Evolutionary conservation across 805 yeast genomes (phyloP), one percentile per base, ranked within the genome.

Genomic region (Wickerhamiella parazyma): DNA sequence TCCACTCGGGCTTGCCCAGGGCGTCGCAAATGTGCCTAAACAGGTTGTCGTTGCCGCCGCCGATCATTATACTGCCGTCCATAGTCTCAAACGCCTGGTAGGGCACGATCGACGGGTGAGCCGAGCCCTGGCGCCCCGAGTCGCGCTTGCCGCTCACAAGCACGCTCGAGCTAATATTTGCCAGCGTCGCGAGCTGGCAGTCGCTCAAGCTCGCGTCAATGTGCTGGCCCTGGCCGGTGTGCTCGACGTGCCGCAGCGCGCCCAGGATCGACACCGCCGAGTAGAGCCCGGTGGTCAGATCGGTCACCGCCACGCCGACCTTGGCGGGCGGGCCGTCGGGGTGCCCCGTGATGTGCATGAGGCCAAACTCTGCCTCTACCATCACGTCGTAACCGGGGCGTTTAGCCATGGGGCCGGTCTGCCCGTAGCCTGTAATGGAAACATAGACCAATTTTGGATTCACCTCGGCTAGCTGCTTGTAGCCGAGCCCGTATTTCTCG

Each of bases 271-370:
- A 55, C 40, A 61, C 58, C 1, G 60, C 59, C 3, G 67, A 61
- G 44, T 65, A 64, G 29, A 65, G 49, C 0, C 69, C 69, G 1
- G 69, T 59, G 14, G 67, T 64, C 38, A 65, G 47, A 45, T 65
- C 69, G n/a, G 66, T 65, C 11, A 65, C 66, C 2, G 69, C 69
- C 6, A 65, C 69, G 4, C 69, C 69, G 6, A 63, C 69, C 47
- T 65, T 65, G 19, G 63, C 65, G 1, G 69, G 68, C 10, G 61
- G 64, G 20, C 68, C 63, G 26, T 61, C 58, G 6, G 61, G 60
- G 39, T 61, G 58, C 14, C 69, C 69, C 0, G 69, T 65, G 48
- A 65, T 65, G 47, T 64, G 69, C 69, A 65, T 65, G 36, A 65
- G 55, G 2, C 69, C 69, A 50, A 64, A 61, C 48, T 65, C 69